These are phyloP conservation scores for Neurospora sp. DNA, from an alignment of 495 filamentous ascomycete genomes.

Conservation along the genomic window DNA sequence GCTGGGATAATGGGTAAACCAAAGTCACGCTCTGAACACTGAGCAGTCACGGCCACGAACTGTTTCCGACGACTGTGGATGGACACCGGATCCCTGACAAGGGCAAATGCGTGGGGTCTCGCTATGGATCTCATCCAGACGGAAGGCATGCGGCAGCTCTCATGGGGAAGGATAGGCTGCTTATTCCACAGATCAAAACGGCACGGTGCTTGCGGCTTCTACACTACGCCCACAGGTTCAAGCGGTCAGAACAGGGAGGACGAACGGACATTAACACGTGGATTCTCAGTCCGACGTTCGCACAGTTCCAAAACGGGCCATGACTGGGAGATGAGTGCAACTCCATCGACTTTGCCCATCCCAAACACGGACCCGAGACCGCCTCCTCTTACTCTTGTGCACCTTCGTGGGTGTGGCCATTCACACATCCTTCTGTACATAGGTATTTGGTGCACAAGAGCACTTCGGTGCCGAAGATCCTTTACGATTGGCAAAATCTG, in stretches of 20 bases:
- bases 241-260: neutral
- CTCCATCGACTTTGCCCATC: neutral
- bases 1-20: neutral
- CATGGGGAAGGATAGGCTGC: neutral
- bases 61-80: neutral
- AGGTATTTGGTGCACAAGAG: neutral
- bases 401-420: neutral
- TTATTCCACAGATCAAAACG: neutral
- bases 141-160: neutral
- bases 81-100: neutral
- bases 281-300: neutral
- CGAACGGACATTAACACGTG: neutral
- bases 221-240: neutral
- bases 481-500: neutral
- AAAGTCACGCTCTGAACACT: neutral
- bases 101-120: neutral
- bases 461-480: slow-evolving; percentile 3
- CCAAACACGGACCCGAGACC: neutral
- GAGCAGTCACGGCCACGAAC: neutral
- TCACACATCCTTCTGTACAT: neutral
- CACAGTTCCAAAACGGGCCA: neutral
- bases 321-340: neutral
- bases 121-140: neutral
- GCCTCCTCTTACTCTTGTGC: neutral
- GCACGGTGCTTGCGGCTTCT: neutral